Conservation (phyloP, 2,329 filamentous ascomycete genomes). For the Neurospora sp. region DNA sequence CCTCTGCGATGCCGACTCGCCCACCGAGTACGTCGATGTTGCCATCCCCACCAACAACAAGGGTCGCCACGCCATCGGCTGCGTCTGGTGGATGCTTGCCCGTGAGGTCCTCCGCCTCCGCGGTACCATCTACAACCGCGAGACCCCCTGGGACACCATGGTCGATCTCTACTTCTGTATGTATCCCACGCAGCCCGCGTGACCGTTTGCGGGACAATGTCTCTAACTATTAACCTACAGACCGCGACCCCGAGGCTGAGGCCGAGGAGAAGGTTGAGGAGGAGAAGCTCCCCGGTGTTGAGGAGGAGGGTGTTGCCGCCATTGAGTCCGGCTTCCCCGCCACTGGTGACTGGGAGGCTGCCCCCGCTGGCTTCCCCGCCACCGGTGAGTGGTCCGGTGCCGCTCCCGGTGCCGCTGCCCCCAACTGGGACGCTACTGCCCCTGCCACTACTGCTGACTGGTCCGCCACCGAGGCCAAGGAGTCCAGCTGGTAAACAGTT, state of each 20-base stretch:
- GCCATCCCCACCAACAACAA: constrained; percentile 99
- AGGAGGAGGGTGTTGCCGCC: constrained; percentile 71
- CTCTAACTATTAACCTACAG: constrained; percentile 25
- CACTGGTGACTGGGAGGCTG: constrained; percentile 76
- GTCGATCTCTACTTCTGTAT: constrained; percentile 98
- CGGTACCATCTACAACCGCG: constrained; percentile 90
- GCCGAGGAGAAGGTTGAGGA: constrained; percentile 95
- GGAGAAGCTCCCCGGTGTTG: constrained; percentile 79
- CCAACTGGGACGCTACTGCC: constrained; percentile 43
- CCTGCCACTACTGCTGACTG: constrained; percentile 48
- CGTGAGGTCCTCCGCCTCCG: constrained; percentile 99
- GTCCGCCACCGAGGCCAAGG: constrained; percentile 38
- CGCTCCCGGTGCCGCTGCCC: constrained; percentile 28
- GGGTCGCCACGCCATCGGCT: constrained; percentile 97
- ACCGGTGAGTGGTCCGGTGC: constrained; percentile 48
- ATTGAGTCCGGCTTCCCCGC: constrained; percentile 70
- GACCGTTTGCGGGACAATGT: background rate
- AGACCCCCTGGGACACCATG: constrained; percentile 98
- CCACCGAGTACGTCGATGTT: constrained; percentile 98
- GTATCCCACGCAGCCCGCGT: constrained; percentile 29
- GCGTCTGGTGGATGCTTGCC: constrained; percentile 98
- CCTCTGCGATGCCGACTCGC: constrained; percentile 97
- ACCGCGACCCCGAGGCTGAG: constrained; percentile 99
- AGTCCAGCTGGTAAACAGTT: constrained; percentile 39
- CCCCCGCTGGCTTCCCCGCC: constrained; percentile 57